phyloP scores from a whole-genome alignment of 1,139 yeast species.

The Nadsonia starkeyi-henricii region DNA sequence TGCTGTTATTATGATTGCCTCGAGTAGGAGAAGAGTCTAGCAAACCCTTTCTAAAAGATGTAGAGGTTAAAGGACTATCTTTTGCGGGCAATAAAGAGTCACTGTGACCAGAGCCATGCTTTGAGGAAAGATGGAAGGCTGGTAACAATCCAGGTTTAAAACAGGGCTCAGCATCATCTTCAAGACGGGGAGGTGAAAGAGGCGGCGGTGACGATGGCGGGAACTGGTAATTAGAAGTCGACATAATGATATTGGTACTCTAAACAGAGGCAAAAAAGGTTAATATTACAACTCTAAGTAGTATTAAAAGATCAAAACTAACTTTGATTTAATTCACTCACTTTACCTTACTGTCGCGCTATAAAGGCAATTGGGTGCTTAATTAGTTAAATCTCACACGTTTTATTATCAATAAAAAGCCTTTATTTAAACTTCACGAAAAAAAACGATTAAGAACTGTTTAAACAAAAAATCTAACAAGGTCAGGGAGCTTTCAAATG shows the following conservation, averaged over 20 bases:
- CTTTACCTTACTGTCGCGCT: too few relatives aligned
- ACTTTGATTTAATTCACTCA: too few relatives aligned
- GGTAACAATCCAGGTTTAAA: constrained; percentile 10
- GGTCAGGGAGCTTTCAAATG: too few relatives aligned
- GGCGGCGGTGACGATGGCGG: constrained; percentile 12
- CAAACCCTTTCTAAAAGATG: constrained; percentile 7
- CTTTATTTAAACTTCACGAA: too few relatives aligned
- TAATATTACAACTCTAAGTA: too few relatives aligned
- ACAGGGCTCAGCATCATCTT: not conserved
- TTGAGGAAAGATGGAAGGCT: constrained; percentile 12
- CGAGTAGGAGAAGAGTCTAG: constrained; percentile 5
- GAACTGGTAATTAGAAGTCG: constrained; percentile 4
- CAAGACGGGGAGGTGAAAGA: constrained; percentile 1
- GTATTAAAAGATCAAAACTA: too few relatives aligned
- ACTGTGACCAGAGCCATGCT: not conserved
- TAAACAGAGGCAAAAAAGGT: too few relatives aligned
- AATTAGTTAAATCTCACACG: too few relatives aligned
- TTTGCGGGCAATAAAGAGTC: not conserved
- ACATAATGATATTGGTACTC: not conserved
- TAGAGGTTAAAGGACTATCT: constrained; percentile 9
- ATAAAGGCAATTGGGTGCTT: too few relatives aligned
- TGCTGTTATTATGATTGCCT: constrained; percentile 1
- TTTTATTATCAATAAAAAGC: too few relatives aligned
- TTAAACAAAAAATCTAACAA: too few relatives aligned
- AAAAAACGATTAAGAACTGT: too few relatives aligned